Base-by-base conservation (phyloP, 208 protist species). In the Kentomonas sorsogonicus region DNA sequence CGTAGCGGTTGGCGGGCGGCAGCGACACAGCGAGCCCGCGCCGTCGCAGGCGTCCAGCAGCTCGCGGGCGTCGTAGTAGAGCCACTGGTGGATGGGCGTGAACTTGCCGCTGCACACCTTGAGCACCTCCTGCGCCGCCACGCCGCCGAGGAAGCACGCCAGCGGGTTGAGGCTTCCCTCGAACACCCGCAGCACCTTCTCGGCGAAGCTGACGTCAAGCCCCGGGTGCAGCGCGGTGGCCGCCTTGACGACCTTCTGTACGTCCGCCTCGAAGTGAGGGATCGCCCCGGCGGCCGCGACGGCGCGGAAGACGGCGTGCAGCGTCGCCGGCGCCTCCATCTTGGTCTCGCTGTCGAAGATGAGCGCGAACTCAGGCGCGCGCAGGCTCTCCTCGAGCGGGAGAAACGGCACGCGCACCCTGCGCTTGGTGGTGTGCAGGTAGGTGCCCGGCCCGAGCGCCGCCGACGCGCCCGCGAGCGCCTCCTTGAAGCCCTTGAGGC, bases 51-150 rank as follows among this genome's bases (percentile, higher is more conserved):
- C 69, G 43, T 77, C 58, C 27, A 96, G 71, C 43, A 92, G 40
- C 68, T 99, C 98, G 10, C 96, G 68, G 22, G 75, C 79, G 61
- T 99, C 98, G 70, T 97, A 99, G 77, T 98, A 98, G 15, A 97
- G 33, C 88, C 89, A 98, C 64, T 98, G 96, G 20, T 89, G 65
- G n/a, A 99, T 62, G 6, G 97, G 97, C 0, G 86, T 91, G 72
- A 98, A 98, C 82, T 99, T 99, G 23, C 93, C 93, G 41, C 89
- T 93, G 62, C 87, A 74, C 29, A 91, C 70, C 77, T 99, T 99
- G 40, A 98, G 67, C 27, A 90, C 88, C 65, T 99, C 97, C 79
- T 99, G 98, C 7, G 94, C 85, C 4, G 94, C 94, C 59, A 98
- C 70, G 34, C 94, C 92, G 48, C 97, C 97, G 53, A 98, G 74